These are phyloP conservation scores for Sporothrix pallida DNA, from an alignment of 2,329 filamentous ascomycete species.

Conservation along the genomic window DNA sequence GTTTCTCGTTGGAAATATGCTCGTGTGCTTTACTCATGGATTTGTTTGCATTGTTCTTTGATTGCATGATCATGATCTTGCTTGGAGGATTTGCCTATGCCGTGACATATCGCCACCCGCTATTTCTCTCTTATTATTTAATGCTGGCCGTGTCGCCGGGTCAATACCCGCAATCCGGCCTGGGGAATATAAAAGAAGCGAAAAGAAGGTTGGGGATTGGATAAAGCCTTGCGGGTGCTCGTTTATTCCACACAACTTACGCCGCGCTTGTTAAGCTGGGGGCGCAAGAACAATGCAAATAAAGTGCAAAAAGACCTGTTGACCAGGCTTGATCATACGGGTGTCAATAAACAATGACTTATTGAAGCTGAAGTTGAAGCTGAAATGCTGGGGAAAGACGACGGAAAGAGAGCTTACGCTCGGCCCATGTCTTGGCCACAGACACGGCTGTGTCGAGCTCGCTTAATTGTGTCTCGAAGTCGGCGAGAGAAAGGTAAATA, in stretches of 20 bases:
- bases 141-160: slow-evolving; percentile 12
- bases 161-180: background rate
- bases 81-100: background rate
- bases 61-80: background rate
- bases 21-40: background rate
- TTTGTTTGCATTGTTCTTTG: background rate
- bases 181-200: background rate
- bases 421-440: slow-evolving; percentile 1
- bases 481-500: no score
- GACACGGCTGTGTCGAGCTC: background rate
- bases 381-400: background rate
- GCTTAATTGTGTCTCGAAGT: background rate
- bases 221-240: background rate
- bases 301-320: background rate
- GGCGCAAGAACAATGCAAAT: background rate
- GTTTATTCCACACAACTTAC: slow-evolving; percentile 26
- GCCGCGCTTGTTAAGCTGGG: background rate
- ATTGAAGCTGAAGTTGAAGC: background rate
- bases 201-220: background rate
- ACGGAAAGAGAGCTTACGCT: background rate
- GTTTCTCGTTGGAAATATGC: background rate
- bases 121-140: background rate
- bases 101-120: background rate
- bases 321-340: background rate
- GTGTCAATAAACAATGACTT: background rate